These are phyloP conservation scores for Colletotrichum plurivorum DNA, from an alignment of 2,329 filamentous ascomycete genomes.

Conservation along the genomic window DNA sequence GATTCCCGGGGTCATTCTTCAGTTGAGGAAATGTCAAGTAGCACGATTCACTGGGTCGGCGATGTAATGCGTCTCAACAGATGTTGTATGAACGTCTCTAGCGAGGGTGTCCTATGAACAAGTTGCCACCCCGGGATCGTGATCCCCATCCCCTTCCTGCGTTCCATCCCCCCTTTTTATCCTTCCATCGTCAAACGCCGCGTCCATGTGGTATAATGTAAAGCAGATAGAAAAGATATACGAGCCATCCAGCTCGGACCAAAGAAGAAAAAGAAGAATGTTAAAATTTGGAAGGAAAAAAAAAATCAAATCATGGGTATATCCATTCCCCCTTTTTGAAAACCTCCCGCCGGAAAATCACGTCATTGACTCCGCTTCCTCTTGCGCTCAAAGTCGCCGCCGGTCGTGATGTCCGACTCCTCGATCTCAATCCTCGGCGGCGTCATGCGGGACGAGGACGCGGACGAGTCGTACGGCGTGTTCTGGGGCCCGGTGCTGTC, in stretches of 20 bases:
- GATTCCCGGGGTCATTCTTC: too few species aligned
- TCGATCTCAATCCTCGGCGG: constrained; percentile 39
- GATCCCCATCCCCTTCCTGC: not conserved
- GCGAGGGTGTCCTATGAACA: constrained; percentile 16
- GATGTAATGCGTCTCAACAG: not conserved
- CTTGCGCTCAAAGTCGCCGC: constrained; percentile 47
- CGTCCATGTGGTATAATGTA: constrained; percentile 24
- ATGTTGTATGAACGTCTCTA: constrained; percentile 11
- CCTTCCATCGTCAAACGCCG: constrained; percentile 15
- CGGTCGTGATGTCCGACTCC: constrained; percentile 44
- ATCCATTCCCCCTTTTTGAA: constrained; percentile 14
- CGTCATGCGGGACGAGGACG: not conserved
- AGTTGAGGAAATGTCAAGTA: too few species aligned
- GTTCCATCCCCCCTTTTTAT: not conserved
- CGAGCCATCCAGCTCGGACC: not conserved
- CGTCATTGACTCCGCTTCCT: constrained; percentile 42
- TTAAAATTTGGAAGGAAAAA: not conserved
- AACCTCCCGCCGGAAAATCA: not conserved
- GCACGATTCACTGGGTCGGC: too few species aligned
- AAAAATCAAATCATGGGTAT: constrained; percentile 30
- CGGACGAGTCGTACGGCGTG: constrained; percentile 3
- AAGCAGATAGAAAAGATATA: constrained; percentile 4
- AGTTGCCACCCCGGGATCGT: not conserved
- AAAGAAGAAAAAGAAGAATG: not conserved
- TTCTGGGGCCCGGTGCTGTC: constrained; percentile 12